Base-by-base conservation (phyloP, 2,329 filamentous ascomycete genomes). In the Fusarium luffae region DNA sequence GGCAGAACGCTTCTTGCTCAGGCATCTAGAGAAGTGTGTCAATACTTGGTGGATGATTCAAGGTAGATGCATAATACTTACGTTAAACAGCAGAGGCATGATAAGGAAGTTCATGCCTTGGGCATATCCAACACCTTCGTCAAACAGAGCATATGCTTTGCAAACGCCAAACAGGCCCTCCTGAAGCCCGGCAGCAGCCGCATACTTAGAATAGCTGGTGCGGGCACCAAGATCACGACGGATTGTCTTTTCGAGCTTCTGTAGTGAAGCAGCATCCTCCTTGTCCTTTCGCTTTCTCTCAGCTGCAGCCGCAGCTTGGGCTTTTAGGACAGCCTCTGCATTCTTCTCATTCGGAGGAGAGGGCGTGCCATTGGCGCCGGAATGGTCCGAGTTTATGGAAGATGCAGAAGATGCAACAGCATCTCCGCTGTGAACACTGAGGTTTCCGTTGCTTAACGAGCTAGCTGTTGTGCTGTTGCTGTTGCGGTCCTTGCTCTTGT, bases 81-180 rank as follows among this genome's bases (percentile, higher is more conserved):
- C 90, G 78, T 98, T 98, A 82, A 99, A 98, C 2, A 99, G 84
- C 19, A 99, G 80, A 25, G 97, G 96, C 94, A 98, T 98, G 50
- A 94, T 92, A 63, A 99, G 89, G 76, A 99, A 99, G 78, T 98
- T 99, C 92, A 99, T 98, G 77, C 96, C 96, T 80, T 99, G 96
- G 0, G 97, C 95, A 79, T 99, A 99, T 32, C 96, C 95, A 37
- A 99, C 96, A 10, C 86, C 92, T 76, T 97, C 94, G 76, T 99
- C 96, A 74, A 94, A 98, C 30, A 99, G 85, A 16, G 96, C 96
- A 81, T 99, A 99, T 3, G 96, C 94, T 80, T 98, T 99, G 84
- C 96, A 99, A 37, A 99, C 89, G 40, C 94, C 94, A 80, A 97
- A 98, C 12, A 99, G 86, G 11, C 93, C 93, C 75, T 98, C 96